Base-by-base conservation (phyloP, 768 basidiomycete genomes). In the Termitomyces sp. region DNA sequence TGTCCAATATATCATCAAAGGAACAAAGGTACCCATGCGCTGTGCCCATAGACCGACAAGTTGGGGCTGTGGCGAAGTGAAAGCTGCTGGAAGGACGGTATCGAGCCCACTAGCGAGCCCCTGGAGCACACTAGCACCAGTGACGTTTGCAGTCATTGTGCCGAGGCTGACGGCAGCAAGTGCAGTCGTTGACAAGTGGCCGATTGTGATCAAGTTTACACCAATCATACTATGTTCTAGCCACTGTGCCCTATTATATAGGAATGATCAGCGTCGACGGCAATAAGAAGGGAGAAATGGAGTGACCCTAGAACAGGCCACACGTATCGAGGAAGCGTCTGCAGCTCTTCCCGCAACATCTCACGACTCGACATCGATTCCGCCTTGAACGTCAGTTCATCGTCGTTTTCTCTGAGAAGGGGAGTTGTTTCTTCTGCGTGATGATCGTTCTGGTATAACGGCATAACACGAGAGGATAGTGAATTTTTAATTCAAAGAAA, bases 11-110 rank as follows among this genome's bases (percentile, higher is more conserved):
- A 30, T 4, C n/a, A 26, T 33, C 5, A 35, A 38, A 28, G 45
- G 1, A 4, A 14, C 9, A 45, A 24, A n/a, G 4, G n/a, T 53
- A 79, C 59, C 69, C 82, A 85, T 86, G 61, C 88, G 74, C 64
- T 87, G 85, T 20, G 83, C 68, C 87, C 88, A 89, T 9, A 88
- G 69, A n/a, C 88, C 88, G 6, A 58, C 57, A 45, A 58, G 52
- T 24, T 38, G 50, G 12, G 50, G 56, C 12, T 57, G 20, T 26
- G 50, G 86, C 1, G 86, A 87, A 4, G 89, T 87, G 86, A 83
- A 91, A n/a, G 89, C 88, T 38, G 86, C 80, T 0, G 90, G 89
- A 24, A 90, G 79, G 57, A 91, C 79, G 0, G 88, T 87, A 65
- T 91, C 89, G 10, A 91, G 77, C 6, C 85, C 78, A 30, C 83